A percentile compares a stretch with the other conserved stretches of the same genome.
These are phyloP conservation scores for Orychophragmus violaceus DNA, from an alignment of 345 rosid genomes.

Conservation along the genomic window DNA sequence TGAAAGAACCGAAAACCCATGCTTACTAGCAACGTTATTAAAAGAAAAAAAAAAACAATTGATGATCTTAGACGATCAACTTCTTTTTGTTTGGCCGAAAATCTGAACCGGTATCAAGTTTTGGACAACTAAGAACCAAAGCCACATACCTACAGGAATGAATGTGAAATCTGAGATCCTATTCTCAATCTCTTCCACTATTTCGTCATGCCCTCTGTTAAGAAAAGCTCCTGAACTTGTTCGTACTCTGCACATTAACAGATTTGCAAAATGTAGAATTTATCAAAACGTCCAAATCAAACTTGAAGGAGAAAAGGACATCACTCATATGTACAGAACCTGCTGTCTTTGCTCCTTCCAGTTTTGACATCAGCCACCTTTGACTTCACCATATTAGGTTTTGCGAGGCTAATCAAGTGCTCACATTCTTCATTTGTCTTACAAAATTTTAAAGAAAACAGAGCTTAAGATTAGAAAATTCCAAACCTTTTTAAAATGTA, in stretches of 20 bases:
- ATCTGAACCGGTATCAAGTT: neutral
- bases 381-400: conserved; percentile 74
- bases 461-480: neutral
- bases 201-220: conserved; percentile 63
- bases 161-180: conserved; percentile 84
- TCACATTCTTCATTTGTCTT: conserved; percentile 74
- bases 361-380: conserved; percentile 62
- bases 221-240: conserved; percentile 86
- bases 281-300: neutral
- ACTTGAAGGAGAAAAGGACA: neutral
- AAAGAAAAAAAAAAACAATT: neutral
- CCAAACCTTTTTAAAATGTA: neutral
- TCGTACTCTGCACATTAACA: conserved; percentile 42
- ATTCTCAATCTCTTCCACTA: conserved; percentile 59
- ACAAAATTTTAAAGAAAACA: neutral
- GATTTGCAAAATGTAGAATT: neutral
- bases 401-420: conserved; percentile 62
- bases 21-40: neutral
- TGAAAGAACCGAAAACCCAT: too few relatives aligned
- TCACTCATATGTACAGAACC: conserved; percentile 29
- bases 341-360: conserved; percentile 76
- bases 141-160: conserved; percentile 31
- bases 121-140: neutral
- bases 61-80: neutral
- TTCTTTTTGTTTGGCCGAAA: neutral